Base-by-base conservation (phyloP, 306 rosid species). In the Rubus idaeus region DNA sequence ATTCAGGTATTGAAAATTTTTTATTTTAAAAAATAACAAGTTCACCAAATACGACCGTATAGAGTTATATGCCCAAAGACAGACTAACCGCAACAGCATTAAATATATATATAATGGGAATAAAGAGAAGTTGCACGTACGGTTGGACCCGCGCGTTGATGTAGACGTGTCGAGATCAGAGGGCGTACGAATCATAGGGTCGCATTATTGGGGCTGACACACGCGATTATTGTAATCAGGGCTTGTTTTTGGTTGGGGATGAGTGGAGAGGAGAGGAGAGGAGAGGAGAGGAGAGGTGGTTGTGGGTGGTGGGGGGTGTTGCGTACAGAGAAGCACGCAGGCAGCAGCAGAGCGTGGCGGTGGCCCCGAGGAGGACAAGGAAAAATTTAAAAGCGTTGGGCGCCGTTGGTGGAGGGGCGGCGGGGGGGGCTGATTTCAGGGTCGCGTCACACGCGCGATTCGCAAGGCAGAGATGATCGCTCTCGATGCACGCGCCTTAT, bases 391-490 rank as follows among this genome's bases (percentile, higher is more conserved):
- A 55, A 30, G 41, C 5, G 41, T 5, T 62, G 76, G 50, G 81
- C 79, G 81, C 82, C 75, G 76, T 55, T 82, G 72, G 66, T 57
- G 81, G 77, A 80, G 85, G 86, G n/a, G n/a, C n/a, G n/a, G 81
- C 83, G 87, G 89, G 85, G 81, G 81, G 77, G 81, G 77, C 77
- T 83, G 81, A 86, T 74, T 44, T 82, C 81, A 77, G 20, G 41
- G 47, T 75, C 79, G 70, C 89, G 85, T 91, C 95, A 88, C 95
- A 87, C 86, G 88, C 89, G 84, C 89, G 83, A 78, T 80, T 84
- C 80, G 73, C 87, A 53, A 35, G 6, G 81, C 69, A 14, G 50
- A 21, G 57, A 21, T 46, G 76, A 87, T 80, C 86, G 64, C 79
- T 79, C 86, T 85, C 80, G 89, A 71, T 76, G 49, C 87, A 86